Evolutionary conservation across 371 early-diverging fungal species (phyloP).

Genomic region (Mortierella sp.): DNA sequence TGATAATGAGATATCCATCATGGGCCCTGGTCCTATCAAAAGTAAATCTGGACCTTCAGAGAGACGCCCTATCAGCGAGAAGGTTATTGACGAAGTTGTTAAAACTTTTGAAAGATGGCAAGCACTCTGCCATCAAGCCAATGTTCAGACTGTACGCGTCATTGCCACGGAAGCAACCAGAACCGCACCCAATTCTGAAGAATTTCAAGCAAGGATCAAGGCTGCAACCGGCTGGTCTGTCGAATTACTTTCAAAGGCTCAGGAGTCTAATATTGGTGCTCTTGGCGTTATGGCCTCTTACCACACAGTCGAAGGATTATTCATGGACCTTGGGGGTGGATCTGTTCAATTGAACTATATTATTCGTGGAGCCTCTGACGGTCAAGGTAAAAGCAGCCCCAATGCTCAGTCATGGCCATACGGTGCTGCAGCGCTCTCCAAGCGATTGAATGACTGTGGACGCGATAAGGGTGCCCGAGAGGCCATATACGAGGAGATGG

Average conservation of each 20-base stretch:
- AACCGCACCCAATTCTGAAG: slow-evolving; percentile 65
- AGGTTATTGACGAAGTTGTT: slow-evolving; percentile 66
- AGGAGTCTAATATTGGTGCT: slow-evolving; percentile 72
- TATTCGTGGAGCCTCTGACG: slow-evolving; percentile 46
- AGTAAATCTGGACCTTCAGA: slow-evolving; percentile 12
- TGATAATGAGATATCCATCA: slow-evolving; percentile 23
- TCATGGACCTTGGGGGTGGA: slow-evolving; percentile 76
- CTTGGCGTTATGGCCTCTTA: slow-evolving; percentile 74
- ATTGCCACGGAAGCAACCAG: slow-evolving; percentile 77
- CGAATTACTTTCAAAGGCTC: slow-evolving; percentile 62
- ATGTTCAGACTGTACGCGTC: slow-evolving; percentile 63
- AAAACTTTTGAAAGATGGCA: slow-evolving; percentile 69
- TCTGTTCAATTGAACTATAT: slow-evolving; percentile 75
- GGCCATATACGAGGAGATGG: slow-evolving; percentile 60
- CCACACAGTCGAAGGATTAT: slow-evolving; percentile 68
- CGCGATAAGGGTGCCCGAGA: slow-evolving; percentile 50
- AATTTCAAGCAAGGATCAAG: slow-evolving; percentile 63
- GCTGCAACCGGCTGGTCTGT: slow-evolving; percentile 67
- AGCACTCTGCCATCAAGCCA: slow-evolving; percentile 62
- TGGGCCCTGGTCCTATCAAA: neutral
- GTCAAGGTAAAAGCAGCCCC: slow-evolving; percentile 55
- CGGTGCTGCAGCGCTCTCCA: slow-evolving; percentile 70
- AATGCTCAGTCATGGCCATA: slow-evolving; percentile 73
- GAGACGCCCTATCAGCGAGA: slow-evolving; percentile 63
- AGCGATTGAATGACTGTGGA: slow-evolving; percentile 50